A percentile compares a stretch with the other conserved stretches of the same genome.
phyloP scores from a whole-genome alignment of 805 yeast species.

The Wickerhamomyces silvicola region DNA sequence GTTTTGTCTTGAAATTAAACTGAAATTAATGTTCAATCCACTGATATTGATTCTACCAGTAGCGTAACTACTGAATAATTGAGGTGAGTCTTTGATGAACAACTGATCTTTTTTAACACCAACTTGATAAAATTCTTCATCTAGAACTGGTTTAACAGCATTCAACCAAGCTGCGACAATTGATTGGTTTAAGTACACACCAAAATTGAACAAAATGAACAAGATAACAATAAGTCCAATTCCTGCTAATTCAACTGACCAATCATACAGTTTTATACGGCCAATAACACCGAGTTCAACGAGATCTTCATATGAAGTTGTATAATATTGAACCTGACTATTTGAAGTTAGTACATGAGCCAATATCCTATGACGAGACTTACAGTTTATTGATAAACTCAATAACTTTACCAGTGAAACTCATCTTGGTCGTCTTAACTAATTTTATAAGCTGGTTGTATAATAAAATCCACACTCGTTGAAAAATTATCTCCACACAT shows the following conservation, averaged over 20 bases:
- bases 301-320: slow-evolving; percentile 42
- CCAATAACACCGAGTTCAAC: slow-evolving; percentile 48
- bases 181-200: slow-evolving; percentile 50
- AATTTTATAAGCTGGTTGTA: too few relatives aligned
- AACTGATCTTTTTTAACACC: slow-evolving; percentile 47
- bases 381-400: slow-evolving; percentile 5
- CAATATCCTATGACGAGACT: background rate
- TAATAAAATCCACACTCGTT: too few relatives aligned
- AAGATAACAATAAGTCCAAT: slow-evolving; percentile 44
- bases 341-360: background rate
- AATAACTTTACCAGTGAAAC: slow-evolving; percentile 1
- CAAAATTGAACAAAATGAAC: slow-evolving; percentile 46
- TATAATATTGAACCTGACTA: slow-evolving; percentile 21
- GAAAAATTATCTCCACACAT: too few relatives aligned
- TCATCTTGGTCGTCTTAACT: too few relatives aligned
- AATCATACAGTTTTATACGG: slow-evolving; percentile 58
- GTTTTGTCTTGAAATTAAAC: slow-evolving; percentile 76
- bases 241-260: slow-evolving; percentile 68
- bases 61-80: slow-evolving; percentile 61
- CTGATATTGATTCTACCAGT: slow-evolving; percentile 81
- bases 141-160: slow-evolving; percentile 45
- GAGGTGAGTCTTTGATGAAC: slow-evolving; percentile 56
- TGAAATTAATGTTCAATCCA: slow-evolving; percentile 52
- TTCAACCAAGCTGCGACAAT: slow-evolving; percentile 49
- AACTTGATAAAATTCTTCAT: slow-evolving; percentile 70